Conservation (phyloP, 2,329 filamentous ascomycete species). For the Ceratocystis destructans region DNA sequence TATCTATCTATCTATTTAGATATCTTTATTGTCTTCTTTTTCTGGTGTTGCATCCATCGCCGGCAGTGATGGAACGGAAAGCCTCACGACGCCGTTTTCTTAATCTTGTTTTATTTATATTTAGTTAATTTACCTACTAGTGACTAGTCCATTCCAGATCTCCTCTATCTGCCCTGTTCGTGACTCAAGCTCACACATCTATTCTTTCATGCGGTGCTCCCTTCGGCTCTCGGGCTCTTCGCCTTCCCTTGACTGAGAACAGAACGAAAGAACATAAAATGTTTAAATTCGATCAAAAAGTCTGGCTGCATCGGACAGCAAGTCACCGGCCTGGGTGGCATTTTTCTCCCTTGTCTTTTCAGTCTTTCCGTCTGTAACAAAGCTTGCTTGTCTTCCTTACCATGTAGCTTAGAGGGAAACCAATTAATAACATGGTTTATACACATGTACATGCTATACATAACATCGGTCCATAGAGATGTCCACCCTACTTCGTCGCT, state of each 20-base stretch:
- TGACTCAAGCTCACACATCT: neutral
- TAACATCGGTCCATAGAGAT: neutral
- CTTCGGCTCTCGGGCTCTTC: slow-evolving; percentile 3
- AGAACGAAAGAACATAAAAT: neutral
- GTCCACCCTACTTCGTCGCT: too few species aligned
- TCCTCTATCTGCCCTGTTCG: neutral
- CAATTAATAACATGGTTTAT: too few species aligned
- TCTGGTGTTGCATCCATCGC: neutral
- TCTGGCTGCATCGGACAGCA: neutral
- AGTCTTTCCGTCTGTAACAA: too few species aligned
- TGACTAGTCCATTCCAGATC: neutral
- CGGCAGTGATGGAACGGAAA: slow-evolving; percentile 1
- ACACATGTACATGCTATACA: too few species aligned
- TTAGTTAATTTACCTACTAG: neutral
- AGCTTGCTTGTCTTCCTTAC: too few species aligned
- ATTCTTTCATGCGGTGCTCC: neutral
- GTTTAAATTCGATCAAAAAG: neutral
- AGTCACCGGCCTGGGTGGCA: too few species aligned
- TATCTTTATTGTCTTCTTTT: neutral
- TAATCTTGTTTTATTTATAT: neutral
- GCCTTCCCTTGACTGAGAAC: neutral
- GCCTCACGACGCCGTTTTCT: neutral
- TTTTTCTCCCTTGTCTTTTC: too few species aligned
- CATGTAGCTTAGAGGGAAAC: too few species aligned
- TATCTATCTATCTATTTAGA: neutral